phyloP scores from a whole-genome alignment of 2,329 filamentous ascomycete species.

The Phialophora macrospora region DNA sequence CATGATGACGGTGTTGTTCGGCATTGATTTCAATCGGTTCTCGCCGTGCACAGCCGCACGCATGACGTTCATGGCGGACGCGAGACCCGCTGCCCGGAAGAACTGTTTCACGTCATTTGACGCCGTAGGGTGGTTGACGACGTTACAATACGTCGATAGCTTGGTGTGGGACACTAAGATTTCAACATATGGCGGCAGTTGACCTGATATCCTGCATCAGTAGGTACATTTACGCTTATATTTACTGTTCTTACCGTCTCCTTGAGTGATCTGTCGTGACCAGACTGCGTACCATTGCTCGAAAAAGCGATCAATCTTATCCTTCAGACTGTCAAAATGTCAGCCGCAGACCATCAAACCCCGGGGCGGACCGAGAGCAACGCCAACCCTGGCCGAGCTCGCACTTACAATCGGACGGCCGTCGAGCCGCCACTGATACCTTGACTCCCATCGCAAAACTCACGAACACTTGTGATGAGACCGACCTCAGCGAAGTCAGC shows the following conservation, averaged over 20 bases:
- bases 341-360: neutral
- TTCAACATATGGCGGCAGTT: conserved; percentile 73
- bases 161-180: conserved; percentile 75
- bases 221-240: neutral
- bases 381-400: neutral
- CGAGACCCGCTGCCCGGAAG: conserved; percentile 72
- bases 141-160: conserved; percentile 73
- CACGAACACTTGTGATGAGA: conserved; percentile 38
- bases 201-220: neutral
- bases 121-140: conserved; percentile 75
- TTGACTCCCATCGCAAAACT: conserved; percentile 48
- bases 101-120: conserved; percentile 72
- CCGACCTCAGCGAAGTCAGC: conserved; percentile 38
- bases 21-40: conserved; percentile 72
- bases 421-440: conserved; percentile 44
- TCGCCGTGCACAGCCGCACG: conserved; percentile 75
- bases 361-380: neutral
- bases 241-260: conserved; percentile 50
- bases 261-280: conserved; percentile 62
- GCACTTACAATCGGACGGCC: conserved; percentile 40
- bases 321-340: conserved; percentile 45
- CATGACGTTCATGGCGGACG: conserved; percentile 75
- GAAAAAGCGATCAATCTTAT: conserved; percentile 69
- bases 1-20: conserved; percentile 79
- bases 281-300: conserved; percentile 68